Evolutionary conservation across 2,329 filamentous ascomycete species (phyloP), one percentile per base, ranked within the genome.

Genomic region (Berkeleyomyces rouxiae): DNA sequence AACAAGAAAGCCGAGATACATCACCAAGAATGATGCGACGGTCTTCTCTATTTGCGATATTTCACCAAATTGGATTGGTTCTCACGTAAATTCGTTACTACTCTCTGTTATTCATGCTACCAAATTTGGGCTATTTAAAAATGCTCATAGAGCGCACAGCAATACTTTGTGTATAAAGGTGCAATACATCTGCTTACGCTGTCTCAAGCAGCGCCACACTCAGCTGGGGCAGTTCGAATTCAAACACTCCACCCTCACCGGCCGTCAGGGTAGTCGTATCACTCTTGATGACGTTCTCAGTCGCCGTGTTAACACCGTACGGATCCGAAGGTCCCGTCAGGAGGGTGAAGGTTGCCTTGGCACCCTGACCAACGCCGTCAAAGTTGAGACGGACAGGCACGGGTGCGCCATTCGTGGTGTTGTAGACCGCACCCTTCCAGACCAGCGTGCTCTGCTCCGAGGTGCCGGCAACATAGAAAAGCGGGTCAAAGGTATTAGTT

Each of bases 201-300:
- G 75, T 77, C 60, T 82, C 78, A 61, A 84, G 68, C 2, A 84
- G 76, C 11, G 79, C 80, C 58, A 84, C 76, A 66, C 79, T 82
- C 63, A 82, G 70, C 66, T 79, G 72, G 0, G 80, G 81, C 67
- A 84, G 65, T 36, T 69, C 73, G 67, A 83, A 83, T 51, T 70
- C 70, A 66, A 83, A 82, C 1, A 67, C 69, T 1, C 81, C 81
- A 36, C 75, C 71, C 2, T 69, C 67, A 13, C 73, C 74, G 2
- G 77, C 78, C 66, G 68, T 71, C 23, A 81, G 64, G 0, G 69
- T 70, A 0, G 68, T 69, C 9, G 69, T 74, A 1, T 70, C 72
- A 23, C 71, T 76, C 60, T 77, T 70, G 0, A 83, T 80, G 23
- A 80, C 75, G 65, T 81, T 80, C 65, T 74, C 72, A 6, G 74